A percentile compares a stretch with the other conserved stretches of the same genome.
These are phyloP conservation scores for Pezicula radicicola DNA, from an alignment of 2,329 filamentous ascomycete genomes.

Conservation along the genomic window DNA sequence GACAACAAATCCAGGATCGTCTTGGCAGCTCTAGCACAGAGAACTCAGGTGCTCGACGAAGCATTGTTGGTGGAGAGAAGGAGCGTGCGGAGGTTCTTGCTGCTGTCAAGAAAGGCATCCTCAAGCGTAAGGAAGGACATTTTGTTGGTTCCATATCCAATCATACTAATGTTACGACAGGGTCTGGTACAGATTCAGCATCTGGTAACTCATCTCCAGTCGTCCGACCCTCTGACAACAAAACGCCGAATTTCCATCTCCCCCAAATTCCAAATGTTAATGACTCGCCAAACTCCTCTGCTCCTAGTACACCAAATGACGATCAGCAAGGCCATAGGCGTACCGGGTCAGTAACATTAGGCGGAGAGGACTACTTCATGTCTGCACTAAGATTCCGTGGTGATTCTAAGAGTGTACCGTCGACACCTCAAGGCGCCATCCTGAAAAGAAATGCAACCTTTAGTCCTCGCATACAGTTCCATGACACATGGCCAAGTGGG, in stretches of 20 bases:
- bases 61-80: conserved; percentile 84
- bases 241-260: conserved; percentile 50
- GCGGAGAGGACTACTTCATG: conserved; percentile 82
- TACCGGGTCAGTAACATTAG: conserved; percentile 69
- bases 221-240: conserved; percentile 55
- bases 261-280: conserved; percentile 60
- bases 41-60: conserved; percentile 68
- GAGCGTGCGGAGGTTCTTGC: conserved; percentile 90
- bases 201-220: conserved; percentile 65
- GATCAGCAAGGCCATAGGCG: conserved; percentile 66
- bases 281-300: conserved; percentile 81
- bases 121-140: conserved; percentile 68
- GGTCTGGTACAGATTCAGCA: conserved; percentile 43
- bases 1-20: conserved; percentile 42
- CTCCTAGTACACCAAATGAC: conserved; percentile 83
- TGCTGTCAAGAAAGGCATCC: conserved; percentile 89
- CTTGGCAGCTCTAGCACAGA: conserved; percentile 56
- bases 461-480: conserved; percentile 89
- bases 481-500: conserved; percentile 93
- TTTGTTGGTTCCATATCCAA: background rate
- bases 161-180: conserved; percentile 28
- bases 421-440: conserved; percentile 66
- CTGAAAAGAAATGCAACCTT: conserved; percentile 67
- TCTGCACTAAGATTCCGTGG: conserved; percentile 69
- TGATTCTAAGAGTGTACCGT: conserved; percentile 77